Evolutionary conservation across 139 green algal genomes (phyloP).

Genomic region (Astrephomene gubernaculifera): DNA sequence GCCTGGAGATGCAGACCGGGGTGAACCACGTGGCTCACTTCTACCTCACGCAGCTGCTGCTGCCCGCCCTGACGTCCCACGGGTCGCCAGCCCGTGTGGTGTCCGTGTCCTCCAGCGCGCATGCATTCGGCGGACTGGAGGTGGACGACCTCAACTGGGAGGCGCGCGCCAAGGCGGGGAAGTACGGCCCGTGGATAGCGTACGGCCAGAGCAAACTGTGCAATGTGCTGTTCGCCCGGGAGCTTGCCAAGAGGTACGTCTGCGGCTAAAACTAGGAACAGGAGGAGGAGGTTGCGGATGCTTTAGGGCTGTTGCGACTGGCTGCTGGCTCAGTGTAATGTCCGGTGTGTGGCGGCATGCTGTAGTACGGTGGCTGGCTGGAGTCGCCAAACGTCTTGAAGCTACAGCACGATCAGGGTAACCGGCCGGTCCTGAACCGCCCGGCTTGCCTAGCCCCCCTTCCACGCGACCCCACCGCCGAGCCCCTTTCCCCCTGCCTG

Average conservation of each 20-base stretch:
- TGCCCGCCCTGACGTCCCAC: neutral
- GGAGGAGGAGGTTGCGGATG: neutral
- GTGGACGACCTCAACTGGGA: constrained; percentile 25
- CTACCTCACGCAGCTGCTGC: constrained; percentile 21
- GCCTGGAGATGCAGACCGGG: constrained; percentile 23
- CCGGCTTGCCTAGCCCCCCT: neutral
- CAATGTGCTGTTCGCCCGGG: constrained; percentile 67
- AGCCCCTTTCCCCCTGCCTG: neutral
- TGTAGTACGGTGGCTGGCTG: neutral
- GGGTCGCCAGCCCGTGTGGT: constrained; percentile 16
- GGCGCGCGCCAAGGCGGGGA: neutral
- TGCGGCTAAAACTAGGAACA: neutral
- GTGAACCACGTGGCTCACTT: constrained; percentile 30
- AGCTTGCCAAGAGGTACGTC: constrained; percentile 43
- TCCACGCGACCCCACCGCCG: neutral
- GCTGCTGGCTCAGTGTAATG: neutral
- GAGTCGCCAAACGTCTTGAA: neutral
- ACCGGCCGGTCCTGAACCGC: neutral
- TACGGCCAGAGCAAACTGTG: constrained; percentile 73
- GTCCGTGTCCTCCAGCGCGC: constrained; percentile 27
- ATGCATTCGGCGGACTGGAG: constrained; percentile 4
- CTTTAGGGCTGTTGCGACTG: neutral
- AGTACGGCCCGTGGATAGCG: constrained; percentile 42
- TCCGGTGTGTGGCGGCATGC: neutral
- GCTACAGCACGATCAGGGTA: neutral